Conservation (phyloP, 768 basidiomycete genomes). For the Lactarius trivialis region DNA sequence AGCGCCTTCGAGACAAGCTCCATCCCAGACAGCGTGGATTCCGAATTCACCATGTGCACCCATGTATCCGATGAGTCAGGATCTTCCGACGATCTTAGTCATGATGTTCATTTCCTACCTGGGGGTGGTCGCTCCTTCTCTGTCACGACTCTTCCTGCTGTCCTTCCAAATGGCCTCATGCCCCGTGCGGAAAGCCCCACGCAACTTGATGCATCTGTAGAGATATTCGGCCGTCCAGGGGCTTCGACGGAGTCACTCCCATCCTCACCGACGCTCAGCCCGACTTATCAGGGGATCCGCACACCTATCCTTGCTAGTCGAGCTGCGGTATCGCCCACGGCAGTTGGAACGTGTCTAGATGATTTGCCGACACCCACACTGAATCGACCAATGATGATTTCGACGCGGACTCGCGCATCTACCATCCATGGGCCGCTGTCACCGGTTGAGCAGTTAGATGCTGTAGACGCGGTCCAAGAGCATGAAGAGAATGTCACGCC, state of each 20-base stretch:
- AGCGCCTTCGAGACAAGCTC: constrained; percentile 17
- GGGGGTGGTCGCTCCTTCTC: constrained; percentile 23
- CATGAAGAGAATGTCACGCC: constrained; percentile 18
- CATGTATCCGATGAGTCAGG: constrained; percentile 14
- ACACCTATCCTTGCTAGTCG: neutral
- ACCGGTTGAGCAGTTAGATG: neutral
- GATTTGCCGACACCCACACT: constrained; percentile 7
- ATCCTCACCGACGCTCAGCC: constrained; percentile 28
- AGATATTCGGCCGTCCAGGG: constrained; percentile 67
- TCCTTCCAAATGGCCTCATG: constrained; percentile 20
- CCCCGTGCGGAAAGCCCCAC: constrained; percentile 34
- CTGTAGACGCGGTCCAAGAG: constrained; percentile 16
- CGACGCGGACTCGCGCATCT: constrained; percentile 13
- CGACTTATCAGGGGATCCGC: constrained; percentile 27
- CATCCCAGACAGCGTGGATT: constrained; percentile 8
- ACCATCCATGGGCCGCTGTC: constrained; percentile 19
- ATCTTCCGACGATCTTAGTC: constrained; percentile 3
- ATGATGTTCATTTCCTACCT: neutral
- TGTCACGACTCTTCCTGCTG: constrained; percentile 35
- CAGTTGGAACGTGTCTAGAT: neutral
- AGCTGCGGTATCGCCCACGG: neutral
- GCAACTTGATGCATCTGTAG: constrained; percentile 66
- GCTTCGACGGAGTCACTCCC: constrained; percentile 69
- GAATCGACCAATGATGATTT: neutral
- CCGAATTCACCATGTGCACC: constrained; percentile 11